Evolutionary conservation across 176 grass and related monocot species (phyloP), one percentile per base, ranked within the genome.

Genomic region (Hyparrhenia diplandra): DNA sequence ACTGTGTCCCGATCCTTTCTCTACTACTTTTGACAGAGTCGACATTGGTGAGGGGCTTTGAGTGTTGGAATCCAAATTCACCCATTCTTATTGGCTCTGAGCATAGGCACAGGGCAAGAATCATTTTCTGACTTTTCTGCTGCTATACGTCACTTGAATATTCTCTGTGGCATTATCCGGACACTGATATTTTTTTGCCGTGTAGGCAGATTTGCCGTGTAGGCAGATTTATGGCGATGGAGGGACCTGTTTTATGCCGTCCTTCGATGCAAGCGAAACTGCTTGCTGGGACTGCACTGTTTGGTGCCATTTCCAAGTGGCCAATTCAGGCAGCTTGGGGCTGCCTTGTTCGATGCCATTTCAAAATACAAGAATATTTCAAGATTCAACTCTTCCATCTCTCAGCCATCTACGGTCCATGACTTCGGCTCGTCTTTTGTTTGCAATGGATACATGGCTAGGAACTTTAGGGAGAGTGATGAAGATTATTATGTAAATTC

Each of bases 11-110:
- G 4, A 32, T 32, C 31, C 31, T 36, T 98, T 93, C 75, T 98
- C 92, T 67, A 85, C 92, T 4, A 41, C 13, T 8, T 94, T 94
- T 76, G 86, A 89, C 61, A 73, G 46, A 73, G 36, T 75, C 14
- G 84, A 92, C 41, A 92, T 98, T 79, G 90, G 90, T 23, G 88
- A 91, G 61, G 95, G 92, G 27, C 69, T n/a, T 98, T 46, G 95
- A 98, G 83, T 94, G 86, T 67, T 94, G 95, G 95, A 92, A n/a
- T n/a, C n/a, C n/a, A n/a, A n/a, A n/a, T n/a, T n/a, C n/a, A n/a
- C n/a, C n/a, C n/a, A n/a, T n/a, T n/a, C n/a, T n/a, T n/a, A n/a
- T n/a, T n/a, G n/a, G n/a, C n/a, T n/a, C n/a, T n/a, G n/a, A 29
- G 21, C 18, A 74, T 75, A 24, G 34, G 30, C 6, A 51, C 23